Conservation (phyloP, 2,329 filamentous ascomycete species). For the Colletotrichum eleusines region DNA sequence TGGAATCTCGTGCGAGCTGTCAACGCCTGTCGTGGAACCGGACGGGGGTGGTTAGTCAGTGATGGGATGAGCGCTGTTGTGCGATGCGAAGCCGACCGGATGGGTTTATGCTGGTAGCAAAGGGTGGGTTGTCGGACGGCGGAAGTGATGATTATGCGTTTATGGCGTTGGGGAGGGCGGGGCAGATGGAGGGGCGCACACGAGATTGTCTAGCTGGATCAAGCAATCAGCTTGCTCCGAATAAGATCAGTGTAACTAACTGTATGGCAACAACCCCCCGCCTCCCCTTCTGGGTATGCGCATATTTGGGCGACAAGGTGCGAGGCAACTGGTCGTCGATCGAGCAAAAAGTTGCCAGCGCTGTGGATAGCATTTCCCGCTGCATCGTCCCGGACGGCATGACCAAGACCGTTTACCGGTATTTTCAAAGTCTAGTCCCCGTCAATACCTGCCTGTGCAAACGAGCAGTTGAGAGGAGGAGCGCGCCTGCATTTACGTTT, state of each 20-base stretch:
- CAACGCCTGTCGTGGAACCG: conserved; percentile 26
- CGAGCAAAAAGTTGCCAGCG: conserved; percentile 24
- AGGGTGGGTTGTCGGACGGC: background rate
- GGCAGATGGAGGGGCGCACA: background rate
- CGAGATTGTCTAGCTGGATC: conserved; percentile 5
- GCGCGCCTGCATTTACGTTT: background rate
- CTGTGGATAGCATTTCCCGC: conserved; percentile 6
- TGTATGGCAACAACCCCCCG: background rate
- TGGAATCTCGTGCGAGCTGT: conserved; percentile 27
- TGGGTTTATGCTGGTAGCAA: background rate
- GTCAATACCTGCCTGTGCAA: conserved; percentile 5
- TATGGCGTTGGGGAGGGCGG: background rate
- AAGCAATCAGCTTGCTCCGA: conserved; percentile 27
- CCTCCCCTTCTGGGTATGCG: background rate
- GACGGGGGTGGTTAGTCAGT: conserved; percentile 10
- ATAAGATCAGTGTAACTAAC: background rate
- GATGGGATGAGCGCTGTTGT: background rate
- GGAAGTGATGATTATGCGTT: background rate
- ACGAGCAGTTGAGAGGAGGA: conserved; percentile 2
- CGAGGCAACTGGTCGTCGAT: background rate
- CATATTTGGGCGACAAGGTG: background rate
- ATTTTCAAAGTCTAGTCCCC: too few species aligned
- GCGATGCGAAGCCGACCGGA: background rate
- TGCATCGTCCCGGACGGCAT: conserved; percentile 4
- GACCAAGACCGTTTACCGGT: background rate